Evolutionary conservation across 805 yeast species (phyloP), one percentile per base, ranked within the genome.

Genomic region (Candida sphagnicola): DNA sequence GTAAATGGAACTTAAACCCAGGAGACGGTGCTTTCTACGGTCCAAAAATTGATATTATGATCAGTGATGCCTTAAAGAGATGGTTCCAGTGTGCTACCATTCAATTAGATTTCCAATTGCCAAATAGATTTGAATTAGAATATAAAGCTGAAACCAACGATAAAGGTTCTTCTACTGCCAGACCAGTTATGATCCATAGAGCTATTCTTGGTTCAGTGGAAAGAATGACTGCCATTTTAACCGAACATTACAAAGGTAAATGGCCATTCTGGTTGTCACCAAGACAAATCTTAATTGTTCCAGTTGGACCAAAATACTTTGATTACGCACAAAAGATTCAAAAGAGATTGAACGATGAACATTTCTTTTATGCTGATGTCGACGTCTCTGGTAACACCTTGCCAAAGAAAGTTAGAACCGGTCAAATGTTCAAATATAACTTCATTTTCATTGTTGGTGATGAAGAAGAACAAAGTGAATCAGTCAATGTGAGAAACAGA

Each of bases 261-360:
- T 93, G 99, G 99, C 99, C 99, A 58, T 87, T 93, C 77, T 93
- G 99, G 99, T 76, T 93, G 61, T 90, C 98, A n/a, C 99, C 99
- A 57, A 85, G 99, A 73, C 99, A 93, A 72, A 78, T 91, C 42
- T 74, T 91, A 54, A 95, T 93, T 55, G 93, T 93, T 21, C 99
- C 99, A 52, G 97, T 93, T 53, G 97, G 96, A 58, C 95, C 85
- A 48, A 88, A 86, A 65, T 91, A 83, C 74, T 80, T 74, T 57
- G 95, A 82, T 48, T 93, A 93, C 59, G 99, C 98, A 31, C 81
- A 83, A 63, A 71, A 78, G 52, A 85, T 93, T 48, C 80, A 82
- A 55, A 78, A 84, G 56, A 63, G 65, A 49, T 71, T 83, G 59
- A 65, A 56, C 40, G 82, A 84, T 58, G 72, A 69, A 41, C 79